Percentiles rank a stretch among this genome's conserved stretches.
phyloP scores from a whole-genome alignment of 1,284 basidiomycete species.

The Ceratobasidium sp. region DNA sequence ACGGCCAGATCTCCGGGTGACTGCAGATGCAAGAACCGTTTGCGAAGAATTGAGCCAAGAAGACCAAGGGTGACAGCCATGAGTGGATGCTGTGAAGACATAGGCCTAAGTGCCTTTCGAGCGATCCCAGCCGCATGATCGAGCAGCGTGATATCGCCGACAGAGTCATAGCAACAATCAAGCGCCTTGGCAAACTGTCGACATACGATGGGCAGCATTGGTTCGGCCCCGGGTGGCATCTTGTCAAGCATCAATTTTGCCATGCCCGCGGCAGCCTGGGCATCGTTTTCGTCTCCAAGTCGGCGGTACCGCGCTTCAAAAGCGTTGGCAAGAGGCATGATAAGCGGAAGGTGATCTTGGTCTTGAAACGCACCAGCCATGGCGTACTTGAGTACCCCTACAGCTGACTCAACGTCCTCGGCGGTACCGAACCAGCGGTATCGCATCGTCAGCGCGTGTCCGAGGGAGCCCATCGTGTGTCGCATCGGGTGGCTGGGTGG shows the following conservation, averaged over 20 bases:
- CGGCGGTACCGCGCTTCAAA: slow-evolving; percentile 14
- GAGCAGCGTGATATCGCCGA: too few species aligned
- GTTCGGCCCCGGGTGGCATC: background rate
- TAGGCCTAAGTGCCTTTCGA: background rate
- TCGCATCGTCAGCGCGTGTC: slow-evolving; percentile 5
- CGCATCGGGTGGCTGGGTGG: slow-evolving; percentile 3
- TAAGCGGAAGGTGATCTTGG: background rate
- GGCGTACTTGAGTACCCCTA: background rate
- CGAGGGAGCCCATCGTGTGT: background rate
- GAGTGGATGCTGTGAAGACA: background rate
- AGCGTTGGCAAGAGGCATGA: background rate
- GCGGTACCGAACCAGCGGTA: slow-evolving; percentile 8
- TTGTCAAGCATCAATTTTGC: background rate
- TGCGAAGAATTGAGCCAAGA: slow-evolving; percentile 7
- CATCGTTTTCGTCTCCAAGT: slow-evolving; percentile 10
- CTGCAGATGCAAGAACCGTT: background rate
- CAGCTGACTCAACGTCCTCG: background rate
- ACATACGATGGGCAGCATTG: background rate
- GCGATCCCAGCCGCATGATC: too few species aligned
- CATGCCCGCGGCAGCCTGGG: background rate
- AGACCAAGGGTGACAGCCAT: background rate
- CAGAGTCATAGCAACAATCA: too few species aligned
- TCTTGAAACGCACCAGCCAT: too few species aligned
- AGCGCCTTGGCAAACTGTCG: too few species aligned
- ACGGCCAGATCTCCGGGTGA: background rate